These are phyloP conservation scores for Simplicillium aogashimaense DNA, from an alignment of 2,329 filamentous ascomycete genomes.

Conservation along the genomic window DNA sequence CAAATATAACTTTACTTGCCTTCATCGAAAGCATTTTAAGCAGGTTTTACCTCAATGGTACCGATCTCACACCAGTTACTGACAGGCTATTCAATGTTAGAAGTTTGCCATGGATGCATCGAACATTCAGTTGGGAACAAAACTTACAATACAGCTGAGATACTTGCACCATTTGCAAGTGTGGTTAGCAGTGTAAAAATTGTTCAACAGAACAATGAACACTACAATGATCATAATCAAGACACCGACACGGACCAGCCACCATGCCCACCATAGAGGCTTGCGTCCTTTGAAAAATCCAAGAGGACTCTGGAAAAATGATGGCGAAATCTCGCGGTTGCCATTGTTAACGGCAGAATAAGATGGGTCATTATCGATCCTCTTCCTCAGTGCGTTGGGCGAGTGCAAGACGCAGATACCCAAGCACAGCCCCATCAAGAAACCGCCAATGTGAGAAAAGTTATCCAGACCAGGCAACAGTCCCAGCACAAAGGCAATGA, in stretches of 20 bases:
- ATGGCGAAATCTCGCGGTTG: constrained; percentile 34
- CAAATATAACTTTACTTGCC: constrained; percentile 1
- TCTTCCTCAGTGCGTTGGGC: constrained; percentile 66
- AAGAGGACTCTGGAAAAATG: constrained; percentile 51
- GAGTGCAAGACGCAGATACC: constrained; percentile 85
- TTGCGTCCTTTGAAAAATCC: constrained; percentile 90
- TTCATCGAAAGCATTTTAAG: too few relatives aligned
- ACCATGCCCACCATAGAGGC: constrained; percentile 96
- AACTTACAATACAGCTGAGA: constrained; percentile 79
- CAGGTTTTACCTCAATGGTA: constrained; percentile 15
- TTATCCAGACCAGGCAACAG: constrained; percentile 91
- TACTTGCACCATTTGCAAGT: constrained; percentile 92
- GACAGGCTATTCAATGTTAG: constrained; percentile 38
- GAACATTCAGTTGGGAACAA: neutral
- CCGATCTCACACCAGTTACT: constrained; percentile 57
- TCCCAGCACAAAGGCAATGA: constrained; percentile 85
- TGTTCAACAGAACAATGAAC: constrained; percentile 78
- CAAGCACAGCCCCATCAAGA: constrained; percentile 80
- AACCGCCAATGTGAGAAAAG: constrained; percentile 94
- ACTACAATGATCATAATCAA: constrained; percentile 73
- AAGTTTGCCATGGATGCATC: neutral
- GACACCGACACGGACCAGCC: constrained; percentile 71
- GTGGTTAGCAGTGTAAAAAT: constrained; percentile 75
- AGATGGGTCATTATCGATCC: constrained; percentile 60
- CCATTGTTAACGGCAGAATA: constrained; percentile 58